Percentiles rank a stretch among this genome's conserved stretches.
phyloP scores from a whole-genome alignment of 495 filamentous ascomycete genomes.

The Aspergillus ostianus region DNA sequence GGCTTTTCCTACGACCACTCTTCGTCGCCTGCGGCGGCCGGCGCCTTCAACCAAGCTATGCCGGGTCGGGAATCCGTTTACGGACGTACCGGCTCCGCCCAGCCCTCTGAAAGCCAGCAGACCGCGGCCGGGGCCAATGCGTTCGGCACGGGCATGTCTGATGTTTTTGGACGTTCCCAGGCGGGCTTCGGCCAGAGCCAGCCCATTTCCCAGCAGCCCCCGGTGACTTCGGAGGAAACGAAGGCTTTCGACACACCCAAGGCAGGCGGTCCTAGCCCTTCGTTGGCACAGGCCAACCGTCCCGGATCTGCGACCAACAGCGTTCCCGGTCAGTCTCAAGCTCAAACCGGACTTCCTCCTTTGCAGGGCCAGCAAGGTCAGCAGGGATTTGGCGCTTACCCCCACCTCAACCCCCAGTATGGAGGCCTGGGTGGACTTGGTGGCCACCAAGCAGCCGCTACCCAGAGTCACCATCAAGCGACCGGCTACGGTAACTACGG shows the following conservation, averaged over 20 bases:
- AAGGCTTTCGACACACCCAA: conserved; percentile 79
- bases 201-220: conserved; percentile 62
- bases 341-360: conserved; percentile 64
- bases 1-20: conserved; percentile 79
- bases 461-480: conserved; percentile 62
- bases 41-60: conserved; percentile 65
- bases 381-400: conserved; percentile 71
- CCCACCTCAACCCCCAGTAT: conserved; percentile 72
- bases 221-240: conserved; percentile 63
- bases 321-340: conserved; percentile 58
- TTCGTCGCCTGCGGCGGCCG: conserved; percentile 70
- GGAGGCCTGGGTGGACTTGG: conserved; percentile 69
- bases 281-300: conserved; percentile 72
- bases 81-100: conserved; percentile 69
- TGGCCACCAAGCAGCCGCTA: conserved; percentile 56
- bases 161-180: conserved; percentile 71
- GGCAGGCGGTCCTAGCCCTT: conserved; percentile 76
- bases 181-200: conserved; percentile 69
- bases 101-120: conserved; percentile 67
- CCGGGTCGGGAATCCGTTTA: conserved; percentile 74
- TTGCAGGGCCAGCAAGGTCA: conserved; percentile 69
- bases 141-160: conserved; percentile 69
- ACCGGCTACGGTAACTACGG: conserved; percentile 50
- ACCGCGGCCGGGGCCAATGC: conserved; percentile 56
- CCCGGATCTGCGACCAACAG: conserved; percentile 84